Evolutionary conservation across 2,329 filamentous ascomycete genomes (phyloP).

Genomic region (Exophiala aquamarina): DNA sequence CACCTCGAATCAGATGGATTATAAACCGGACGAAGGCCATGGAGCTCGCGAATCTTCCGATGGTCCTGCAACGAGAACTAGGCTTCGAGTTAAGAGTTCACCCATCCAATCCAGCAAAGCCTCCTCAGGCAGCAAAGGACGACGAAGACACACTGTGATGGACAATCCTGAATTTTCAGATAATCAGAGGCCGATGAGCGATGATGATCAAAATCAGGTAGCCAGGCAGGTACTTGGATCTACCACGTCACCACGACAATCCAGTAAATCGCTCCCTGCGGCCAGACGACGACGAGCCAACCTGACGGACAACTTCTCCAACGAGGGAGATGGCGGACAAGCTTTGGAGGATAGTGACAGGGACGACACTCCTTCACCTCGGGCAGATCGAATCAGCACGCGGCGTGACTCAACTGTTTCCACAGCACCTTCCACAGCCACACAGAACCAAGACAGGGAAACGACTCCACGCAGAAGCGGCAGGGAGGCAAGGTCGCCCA

Average conservation of each 20-base stretch:
- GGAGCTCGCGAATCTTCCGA: neutral
- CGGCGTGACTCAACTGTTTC: constrained; percentile 1
- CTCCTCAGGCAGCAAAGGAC: too few relatives aligned
- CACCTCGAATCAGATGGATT: too few relatives aligned
- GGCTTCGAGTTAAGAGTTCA: neutral
- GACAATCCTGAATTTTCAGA: too few relatives aligned
- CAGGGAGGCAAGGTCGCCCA: constrained; percentile 1
- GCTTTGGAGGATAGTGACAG: constrained; percentile 3
- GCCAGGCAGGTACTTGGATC: too few relatives aligned
- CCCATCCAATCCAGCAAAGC: neutral
- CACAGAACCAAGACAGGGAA: neutral
- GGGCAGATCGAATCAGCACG: neutral
- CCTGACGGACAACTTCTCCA: constrained; percentile 14
- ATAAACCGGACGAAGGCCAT: neutral
- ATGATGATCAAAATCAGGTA: too few relatives aligned
- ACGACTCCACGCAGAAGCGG: neutral
- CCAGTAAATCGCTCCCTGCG: neutral
- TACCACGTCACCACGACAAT: too few relatives aligned
- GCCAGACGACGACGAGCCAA: constrained; percentile 12
- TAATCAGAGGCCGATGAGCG: too few relatives aligned
- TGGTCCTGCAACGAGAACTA: constrained; percentile 1
- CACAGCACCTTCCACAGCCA: neutral
- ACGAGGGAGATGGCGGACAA: constrained; percentile 4
- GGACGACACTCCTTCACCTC: neutral
- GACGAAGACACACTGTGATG: too few relatives aligned